Conservation (phyloP, 2,329 filamentous ascomycete genomes). For the Seiridium cupressi region DNA sequence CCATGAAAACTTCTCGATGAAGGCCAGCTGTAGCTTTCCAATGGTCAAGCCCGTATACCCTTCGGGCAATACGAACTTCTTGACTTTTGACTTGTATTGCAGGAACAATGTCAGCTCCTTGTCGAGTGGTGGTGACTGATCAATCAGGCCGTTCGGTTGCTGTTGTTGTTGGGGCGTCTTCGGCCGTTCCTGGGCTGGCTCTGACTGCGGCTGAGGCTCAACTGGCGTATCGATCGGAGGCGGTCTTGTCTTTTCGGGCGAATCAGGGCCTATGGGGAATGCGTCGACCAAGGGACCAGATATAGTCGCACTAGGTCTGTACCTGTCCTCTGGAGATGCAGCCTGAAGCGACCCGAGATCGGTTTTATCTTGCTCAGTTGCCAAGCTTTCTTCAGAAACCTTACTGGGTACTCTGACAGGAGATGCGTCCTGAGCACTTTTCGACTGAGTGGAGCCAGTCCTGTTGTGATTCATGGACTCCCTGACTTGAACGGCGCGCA, state of each 20-base stretch:
- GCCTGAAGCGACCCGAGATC: conserved; percentile 41
- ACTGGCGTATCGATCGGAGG: conserved; percentile 13
- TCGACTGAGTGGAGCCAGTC: conserved; percentile 45
- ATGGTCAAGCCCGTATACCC: conserved; percentile 83
- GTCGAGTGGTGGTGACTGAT: conserved; percentile 67
- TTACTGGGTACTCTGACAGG: conserved; percentile 58
- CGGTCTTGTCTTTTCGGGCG: conserved; percentile 23
- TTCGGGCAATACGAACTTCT: conserved; percentile 88
- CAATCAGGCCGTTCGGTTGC: conserved; percentile 54
- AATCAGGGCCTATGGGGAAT: conserved; percentile 34
- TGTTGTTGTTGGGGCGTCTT: conserved; percentile 38
- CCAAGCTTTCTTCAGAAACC: conserved; percentile 60
- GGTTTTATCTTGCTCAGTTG: conserved; percentile 23
- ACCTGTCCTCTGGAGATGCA: conserved; percentile 68
- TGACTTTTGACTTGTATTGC: conserved; percentile 95
- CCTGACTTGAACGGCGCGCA: conserved; percentile 63
- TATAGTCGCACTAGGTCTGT: conserved; percentile 55
- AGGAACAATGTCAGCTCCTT: conserved; percentile 93
- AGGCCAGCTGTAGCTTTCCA: conserved; percentile 85
- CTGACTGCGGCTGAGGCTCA: conserved; percentile 13
- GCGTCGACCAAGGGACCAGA: conserved; percentile 54
- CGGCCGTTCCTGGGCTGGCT: conserved; percentile 18
- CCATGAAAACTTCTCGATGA: conserved; percentile 99
- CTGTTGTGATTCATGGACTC: conserved; percentile 50
- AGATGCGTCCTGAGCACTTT: conserved; percentile 51